Conservation (phyloP, 257 asterid species). For the Phtheirospermum japonicum region DNA sequence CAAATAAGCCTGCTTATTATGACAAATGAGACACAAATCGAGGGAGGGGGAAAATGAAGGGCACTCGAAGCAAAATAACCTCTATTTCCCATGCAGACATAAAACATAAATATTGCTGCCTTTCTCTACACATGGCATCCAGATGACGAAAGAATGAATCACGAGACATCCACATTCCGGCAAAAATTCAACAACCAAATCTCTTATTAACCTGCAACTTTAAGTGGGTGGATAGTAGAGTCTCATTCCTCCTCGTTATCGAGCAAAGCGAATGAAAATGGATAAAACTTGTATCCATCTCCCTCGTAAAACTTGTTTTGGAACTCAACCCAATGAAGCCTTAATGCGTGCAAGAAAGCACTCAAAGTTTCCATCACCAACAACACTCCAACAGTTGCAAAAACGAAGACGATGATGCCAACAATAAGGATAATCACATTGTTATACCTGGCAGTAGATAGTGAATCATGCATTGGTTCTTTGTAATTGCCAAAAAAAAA, state of each 20-base stretch:
- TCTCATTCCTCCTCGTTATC: constrained; percentile 70
- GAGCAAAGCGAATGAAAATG: constrained; percentile 62
- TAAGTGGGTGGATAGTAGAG: constrained; percentile 2
- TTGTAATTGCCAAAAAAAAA: not conserved
- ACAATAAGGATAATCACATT: constrained; percentile 60
- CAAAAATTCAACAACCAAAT: constrained; percentile 34
- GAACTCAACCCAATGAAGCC: constrained; percentile 99
- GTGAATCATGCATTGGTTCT: constrained; percentile 15
- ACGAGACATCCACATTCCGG: constrained; percentile 28
- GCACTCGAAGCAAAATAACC: constrained; percentile 26
- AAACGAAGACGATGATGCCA: constrained; percentile 72
- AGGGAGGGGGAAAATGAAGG: constrained; percentile 13
- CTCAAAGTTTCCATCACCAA: constrained; percentile 97
- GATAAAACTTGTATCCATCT: constrained; percentile 88
- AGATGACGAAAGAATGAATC: constrained; percentile 34
- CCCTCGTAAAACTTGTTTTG: constrained; percentile 97
- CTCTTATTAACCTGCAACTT: constrained; percentile 24
- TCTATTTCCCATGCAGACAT: constrained; percentile 13
- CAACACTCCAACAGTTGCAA: constrained; percentile 89
- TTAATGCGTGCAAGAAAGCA: constrained; percentile 91
- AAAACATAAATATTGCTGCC: constrained; percentile 17
- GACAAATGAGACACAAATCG: constrained; percentile 14
- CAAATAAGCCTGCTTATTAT: constrained; percentile 47
- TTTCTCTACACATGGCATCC: constrained; percentile 36
- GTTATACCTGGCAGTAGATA: constrained; percentile 63